phyloP scores from a whole-genome alignment of 140 eudicot species.

The Flaveria floridana region DNA sequence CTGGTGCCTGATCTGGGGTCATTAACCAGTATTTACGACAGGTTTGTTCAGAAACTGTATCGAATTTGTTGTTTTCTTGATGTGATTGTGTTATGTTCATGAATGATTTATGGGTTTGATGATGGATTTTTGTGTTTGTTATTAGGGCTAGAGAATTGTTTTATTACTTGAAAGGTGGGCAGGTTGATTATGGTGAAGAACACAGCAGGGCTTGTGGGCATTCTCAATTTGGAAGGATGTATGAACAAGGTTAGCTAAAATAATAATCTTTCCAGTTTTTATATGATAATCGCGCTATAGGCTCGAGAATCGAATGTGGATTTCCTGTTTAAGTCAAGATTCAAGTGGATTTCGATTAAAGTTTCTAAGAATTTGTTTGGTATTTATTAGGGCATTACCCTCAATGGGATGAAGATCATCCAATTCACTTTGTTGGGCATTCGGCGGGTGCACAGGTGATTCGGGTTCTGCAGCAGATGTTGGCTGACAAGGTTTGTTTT shows the following conservation, averaged over 20 bases:
- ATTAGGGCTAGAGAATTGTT: slow-evolving; percentile 83
- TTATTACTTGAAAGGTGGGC: slow-evolving; percentile 89
- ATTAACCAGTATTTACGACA: slow-evolving; percentile 84
- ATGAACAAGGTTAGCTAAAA: slow-evolving; percentile 57
- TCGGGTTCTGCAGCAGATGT: slow-evolving; percentile 26
- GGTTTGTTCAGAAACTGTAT: slow-evolving; percentile 38
- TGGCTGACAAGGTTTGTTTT: slow-evolving; percentile 20
- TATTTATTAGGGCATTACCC: slow-evolving; percentile 19
- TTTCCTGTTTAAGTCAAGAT: not conserved
- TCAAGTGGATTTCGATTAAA: not conserved
- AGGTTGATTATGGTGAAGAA: slow-evolving; percentile 89
- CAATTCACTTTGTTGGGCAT: slow-evolving; percentile 26
- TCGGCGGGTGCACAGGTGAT: slow-evolving; percentile 23
- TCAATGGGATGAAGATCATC: slow-evolving; percentile 26
- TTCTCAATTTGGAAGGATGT: slow-evolving; percentile 72
- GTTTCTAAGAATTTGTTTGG: not conserved
- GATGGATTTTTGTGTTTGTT: not conserved
- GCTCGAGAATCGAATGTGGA: too few relatives aligned
- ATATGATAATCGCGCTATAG: too few relatives aligned
- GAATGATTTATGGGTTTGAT: slow-evolving; percentile 22
- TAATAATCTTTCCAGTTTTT: not conserved
- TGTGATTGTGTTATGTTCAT: not conserved
- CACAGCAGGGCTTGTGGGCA: slow-evolving; percentile 91
- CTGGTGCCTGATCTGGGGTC: slow-evolving; percentile 97
- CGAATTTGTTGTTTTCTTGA: slow-evolving; percentile 14